phyloP scores from a whole-genome alignment of 306 rosid genomes.

The Clitoria ternatea region DNA sequence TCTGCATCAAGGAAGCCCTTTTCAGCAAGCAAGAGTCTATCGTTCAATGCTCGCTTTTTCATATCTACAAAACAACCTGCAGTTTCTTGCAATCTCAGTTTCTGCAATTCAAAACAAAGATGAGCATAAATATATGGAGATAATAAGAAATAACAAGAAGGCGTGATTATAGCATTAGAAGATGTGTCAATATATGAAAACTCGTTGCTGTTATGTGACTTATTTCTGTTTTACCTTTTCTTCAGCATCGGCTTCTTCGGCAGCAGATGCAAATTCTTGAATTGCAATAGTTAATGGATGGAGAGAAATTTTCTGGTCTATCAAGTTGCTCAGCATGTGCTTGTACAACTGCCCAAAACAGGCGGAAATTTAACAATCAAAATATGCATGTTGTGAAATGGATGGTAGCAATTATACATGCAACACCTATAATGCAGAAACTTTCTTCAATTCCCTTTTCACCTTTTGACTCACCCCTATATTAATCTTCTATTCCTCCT shows the following conservation, averaged over 20 bases:
- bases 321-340: slow-evolving; percentile 43
- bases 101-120: slow-evolving; percentile 40
- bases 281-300: slow-evolving; percentile 54
- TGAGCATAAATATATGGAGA: not conserved
- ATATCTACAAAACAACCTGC: slow-evolving; percentile 30
- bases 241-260: slow-evolving; percentile 64
- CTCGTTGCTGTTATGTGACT: not conserved
- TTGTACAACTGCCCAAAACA: slow-evolving; percentile 46
- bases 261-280: slow-evolving; percentile 63
- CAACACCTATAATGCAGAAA: not conserved
- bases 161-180: not conserved
- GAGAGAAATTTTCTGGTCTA: slow-evolving; percentile 47
- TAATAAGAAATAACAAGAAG: not conserved
- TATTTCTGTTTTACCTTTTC: slow-evolving; percentile 43
- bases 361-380: slow-evolving; percentile 5
- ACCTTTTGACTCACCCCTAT: not conserved
- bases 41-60: slow-evolving; percentile 70
- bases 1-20: slow-evolving; percentile 73
- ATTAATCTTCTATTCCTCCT: not conserved
- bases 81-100: slow-evolving; percentile 44
- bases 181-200: not conserved
- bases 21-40: slow-evolving; percentile 72
- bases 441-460: not conserved
- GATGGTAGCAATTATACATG: not conserved
- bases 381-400: not conserved